These are phyloP conservation scores for Microbotryum scabiosae DNA, from an alignment of 1,284 basidiomycete genomes.

Conservation along the genomic window DNA sequence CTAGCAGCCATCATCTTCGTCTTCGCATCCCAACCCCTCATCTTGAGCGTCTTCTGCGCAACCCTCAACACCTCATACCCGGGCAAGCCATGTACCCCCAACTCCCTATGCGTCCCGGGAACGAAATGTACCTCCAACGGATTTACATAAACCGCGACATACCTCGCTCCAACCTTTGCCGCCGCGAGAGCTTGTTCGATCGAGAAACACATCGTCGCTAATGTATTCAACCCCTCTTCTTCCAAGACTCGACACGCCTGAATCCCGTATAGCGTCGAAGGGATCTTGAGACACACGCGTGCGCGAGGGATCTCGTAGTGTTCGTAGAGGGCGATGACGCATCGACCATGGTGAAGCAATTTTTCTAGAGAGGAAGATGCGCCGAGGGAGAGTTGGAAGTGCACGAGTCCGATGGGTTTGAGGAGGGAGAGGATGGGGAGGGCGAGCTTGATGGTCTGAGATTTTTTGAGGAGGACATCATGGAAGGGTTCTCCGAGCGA, in stretches of 20 bases:
- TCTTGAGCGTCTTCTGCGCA: conserved; percentile 28
- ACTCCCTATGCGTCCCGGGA: conserved; percentile 23
- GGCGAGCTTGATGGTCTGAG: conserved; percentile 32
- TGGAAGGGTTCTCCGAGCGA: background rate
- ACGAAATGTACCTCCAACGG: conserved; percentile 37
- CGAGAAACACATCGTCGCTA: conserved; percentile 36
- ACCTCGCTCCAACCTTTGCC: conserved; percentile 34
- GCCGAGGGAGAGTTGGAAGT: conserved; percentile 31
- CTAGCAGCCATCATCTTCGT: conserved; percentile 34
- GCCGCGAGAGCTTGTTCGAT: conserved; percentile 37
- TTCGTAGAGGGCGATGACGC: conserved; percentile 27
- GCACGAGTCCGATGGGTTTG: conserved; percentile 27
- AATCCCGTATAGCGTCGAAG: conserved; percentile 36
- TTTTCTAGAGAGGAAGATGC: conserved; percentile 22
- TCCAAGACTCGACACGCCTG: conserved; percentile 31
- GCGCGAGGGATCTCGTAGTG: conserved; percentile 17
- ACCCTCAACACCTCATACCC: conserved; percentile 30
- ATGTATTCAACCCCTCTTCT: conserved; percentile 33
- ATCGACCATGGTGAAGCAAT: conserved; percentile 31
- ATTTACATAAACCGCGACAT: conserved; percentile 38
- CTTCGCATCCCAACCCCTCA: conserved; percentile 5
- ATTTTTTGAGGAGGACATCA: too few species aligned
- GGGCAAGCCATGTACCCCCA: conserved; percentile 30
- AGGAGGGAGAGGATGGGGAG: conserved; percentile 27
- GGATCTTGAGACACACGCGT: conserved; percentile 40